A percentile compares a stretch with the other conserved stretches of the same genome.
These are phyloP conservation scores for Cicer yamashitae DNA, from an alignment of 306 rosid species.

Conservation along the genomic window DNA sequence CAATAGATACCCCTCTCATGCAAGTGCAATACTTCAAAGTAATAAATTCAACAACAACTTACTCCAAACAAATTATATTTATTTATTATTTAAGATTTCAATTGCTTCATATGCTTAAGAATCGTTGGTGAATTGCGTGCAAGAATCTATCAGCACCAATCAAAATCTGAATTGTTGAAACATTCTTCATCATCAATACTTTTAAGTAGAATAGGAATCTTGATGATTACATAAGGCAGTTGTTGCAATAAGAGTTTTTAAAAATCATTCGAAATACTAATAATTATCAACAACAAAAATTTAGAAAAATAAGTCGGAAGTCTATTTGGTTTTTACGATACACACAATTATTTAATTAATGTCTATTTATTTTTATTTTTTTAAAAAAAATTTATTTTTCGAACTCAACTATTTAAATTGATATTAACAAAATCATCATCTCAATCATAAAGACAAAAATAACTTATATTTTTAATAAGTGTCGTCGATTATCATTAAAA, in stretches of 20 bases:
- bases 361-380: too few relatives aligned
- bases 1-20: conserved; percentile 17
- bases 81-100: neutral
- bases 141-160: conserved; percentile 30
- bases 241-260: too few relatives aligned
- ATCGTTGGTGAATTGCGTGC: conserved; percentile 32
- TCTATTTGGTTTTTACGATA: too few relatives aligned
- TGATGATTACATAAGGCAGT: neutral
- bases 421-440: too few relatives aligned
- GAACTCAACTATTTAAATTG: too few relatives aligned
- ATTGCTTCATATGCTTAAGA: conserved; percentile 1
- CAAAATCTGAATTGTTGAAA: neutral
- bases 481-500: too few relatives aligned
- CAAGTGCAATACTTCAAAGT: conserved; percentile 36
- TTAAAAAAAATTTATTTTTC: too few relatives aligned
- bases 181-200: conserved; percentile 38
- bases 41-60: conserved; percentile 39
- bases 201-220: conserved; percentile 1
- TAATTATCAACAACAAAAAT: too few relatives aligned
- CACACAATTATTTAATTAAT: too few relatives aligned
- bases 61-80: conserved; percentile 29
- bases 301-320: accelerated
- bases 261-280: too few relatives aligned
- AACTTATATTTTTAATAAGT: too few relatives aligned
- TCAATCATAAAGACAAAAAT: too few relatives aligned